Evolutionary conservation across 108 stramenopile species (phyloP), one percentile per base, ranked within the genome.

Genomic region (Cyclostephanos invisitatus): DNA sequence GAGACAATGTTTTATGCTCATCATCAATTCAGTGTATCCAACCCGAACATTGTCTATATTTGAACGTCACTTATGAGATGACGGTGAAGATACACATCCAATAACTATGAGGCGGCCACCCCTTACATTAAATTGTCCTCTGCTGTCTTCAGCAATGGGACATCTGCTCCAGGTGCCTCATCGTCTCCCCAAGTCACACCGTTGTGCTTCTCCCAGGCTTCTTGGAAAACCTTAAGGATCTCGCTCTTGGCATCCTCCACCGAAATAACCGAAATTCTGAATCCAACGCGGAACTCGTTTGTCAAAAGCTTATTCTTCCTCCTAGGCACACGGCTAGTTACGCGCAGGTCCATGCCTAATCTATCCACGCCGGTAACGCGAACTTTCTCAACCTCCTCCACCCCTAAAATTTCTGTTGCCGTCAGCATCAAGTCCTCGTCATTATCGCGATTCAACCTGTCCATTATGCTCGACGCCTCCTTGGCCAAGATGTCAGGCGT

Each of bases 181-280:
- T 84, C 84, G 65, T 84, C 85, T 32, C 83, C 88, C 90, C 88
- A 95, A 17, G 72, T 72, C 53, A 87, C 71, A 29, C 88, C 91
- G 64, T 96, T 84, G 35, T 74, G 89, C 46, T 87, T 89, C 84
- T 99, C 98, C 98, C 98, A 99, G 7, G 93, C 94, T 80, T 99
- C 98, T 82, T 99, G 98, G 64, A 98, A 97, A 14, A 98, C 83
- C 75, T 98, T 99, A 49, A 95, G 85, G 48, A 97, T 86, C 76
- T 99, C 97, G 47, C 93, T 94, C 73, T 99, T 98, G 38, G 98
- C 98, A 80, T 98, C 98, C 82, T 99, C 98, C 10, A 95, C 91
- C 12, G 85, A 93, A 78, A 90, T 90, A 61, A 94, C 94, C 7
- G 93, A 87, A 50, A 93, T 88, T 12, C 97, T 83, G 73, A 98